Conservation (phyloP, 2,329 filamentous ascomycete genomes). For the Colletotrichum endophyticum region DNA sequence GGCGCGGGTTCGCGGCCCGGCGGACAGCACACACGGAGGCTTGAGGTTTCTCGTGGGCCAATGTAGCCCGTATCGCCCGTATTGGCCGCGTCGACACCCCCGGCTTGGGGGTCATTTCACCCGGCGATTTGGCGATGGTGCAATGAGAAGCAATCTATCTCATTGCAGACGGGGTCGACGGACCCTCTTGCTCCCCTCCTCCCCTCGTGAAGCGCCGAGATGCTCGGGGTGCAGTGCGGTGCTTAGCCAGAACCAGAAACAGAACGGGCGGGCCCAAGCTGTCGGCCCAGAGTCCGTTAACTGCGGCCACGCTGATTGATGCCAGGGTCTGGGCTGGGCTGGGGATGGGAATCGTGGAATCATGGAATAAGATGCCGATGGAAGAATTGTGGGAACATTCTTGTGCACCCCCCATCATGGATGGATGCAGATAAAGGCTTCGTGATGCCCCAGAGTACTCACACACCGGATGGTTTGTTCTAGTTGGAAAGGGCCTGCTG, state of each 20-base stretch:
- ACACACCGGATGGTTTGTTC: background rate
- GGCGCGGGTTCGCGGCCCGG: slow-evolving; percentile 13
- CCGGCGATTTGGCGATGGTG: background rate
- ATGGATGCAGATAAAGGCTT: slow-evolving; percentile 16
- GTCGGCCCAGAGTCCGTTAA: slow-evolving; percentile 1
- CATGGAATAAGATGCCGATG: background rate
- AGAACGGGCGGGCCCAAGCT: background rate
- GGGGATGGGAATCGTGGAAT: background rate
- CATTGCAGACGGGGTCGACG: background rate
- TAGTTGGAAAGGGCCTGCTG: background rate
- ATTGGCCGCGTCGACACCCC: background rate
- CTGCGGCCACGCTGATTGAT: background rate
- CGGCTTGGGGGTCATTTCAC: background rate
- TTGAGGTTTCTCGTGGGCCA: background rate
- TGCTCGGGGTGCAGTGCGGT: background rate
- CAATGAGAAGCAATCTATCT: slow-evolving; percentile 11
- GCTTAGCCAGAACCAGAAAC: background rate
- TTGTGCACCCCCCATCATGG: background rate
- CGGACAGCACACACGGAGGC: slow-evolving; percentile 8
- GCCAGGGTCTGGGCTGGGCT: background rate
- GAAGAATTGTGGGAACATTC: background rate
- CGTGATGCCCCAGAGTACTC: slow-evolving; percentile 12
- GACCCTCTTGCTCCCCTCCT: background rate
- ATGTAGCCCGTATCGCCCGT: background rate
- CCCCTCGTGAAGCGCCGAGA: background rate